Base-by-base conservation (phyloP, 2,329 filamentous ascomycete species). In the Fusarium sp. region DNA sequence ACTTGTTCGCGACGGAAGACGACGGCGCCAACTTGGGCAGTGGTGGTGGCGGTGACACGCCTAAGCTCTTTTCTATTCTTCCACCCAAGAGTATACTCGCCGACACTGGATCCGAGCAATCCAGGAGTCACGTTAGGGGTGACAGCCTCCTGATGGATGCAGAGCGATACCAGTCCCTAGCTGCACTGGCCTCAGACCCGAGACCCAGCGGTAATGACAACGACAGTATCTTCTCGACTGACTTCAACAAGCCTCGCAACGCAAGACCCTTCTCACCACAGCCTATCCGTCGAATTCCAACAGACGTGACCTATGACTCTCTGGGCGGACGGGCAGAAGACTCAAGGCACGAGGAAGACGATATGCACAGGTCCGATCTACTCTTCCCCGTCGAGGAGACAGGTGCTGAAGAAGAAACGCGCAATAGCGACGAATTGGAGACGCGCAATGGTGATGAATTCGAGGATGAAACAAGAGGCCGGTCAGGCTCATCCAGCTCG, bases 81-180 rank as follows among this genome's bases (percentile, higher is more conserved):
- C 85, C 86, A 35, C 84, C 85, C 11, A 86, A 85, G 74, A 87
- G 85, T 70, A 89, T 89, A 67, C 81, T 89, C 6, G 83, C 84
- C 36, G 84, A 86, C 42, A 69, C 77, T 6, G 76, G 74, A 2
- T 79, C 80, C 6, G 78, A 81, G 53, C 69, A 67, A 62, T 73
- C 73, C 47, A 70, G 72, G 55, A 61, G 74, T 12, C 80, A 84
- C 59, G 74, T 73, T 29, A 79, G 85, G 29, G 77, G 79, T 22
- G 86, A 88, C 68, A 87, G 84, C 68, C 75, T 88, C 51, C 75
- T 85, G 7, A 79, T 82, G 49, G 82, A 84, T 26, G 70, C 76
- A 13, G 80, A 85, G 6, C 77, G 79, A 12, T 88, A 88, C 67
- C 86, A 88, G 72, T 87, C 85, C 62, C 77, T 89, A 8, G 75